These are phyloP conservation scores for Vicia faba DNA, from an alignment of 306 rosid species.

Conservation along the genomic window DNA sequence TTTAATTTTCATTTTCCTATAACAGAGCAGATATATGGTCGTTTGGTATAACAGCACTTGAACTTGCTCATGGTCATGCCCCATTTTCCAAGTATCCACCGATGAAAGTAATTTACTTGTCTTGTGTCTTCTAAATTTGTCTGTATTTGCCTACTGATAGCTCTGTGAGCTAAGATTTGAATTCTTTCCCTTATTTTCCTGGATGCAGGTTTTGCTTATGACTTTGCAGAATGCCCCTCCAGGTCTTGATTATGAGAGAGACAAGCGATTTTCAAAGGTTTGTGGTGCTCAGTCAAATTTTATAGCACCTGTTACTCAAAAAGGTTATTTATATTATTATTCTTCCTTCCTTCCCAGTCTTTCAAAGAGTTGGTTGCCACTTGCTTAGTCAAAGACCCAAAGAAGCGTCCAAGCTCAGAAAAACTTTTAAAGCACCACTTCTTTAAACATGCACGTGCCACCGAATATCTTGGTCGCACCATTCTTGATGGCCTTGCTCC, in stretches of 20 bases:
- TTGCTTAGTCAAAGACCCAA: constrained; percentile 98
- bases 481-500: constrained; percentile 84
- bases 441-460: constrained; percentile 75
- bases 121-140: constrained; percentile 35
- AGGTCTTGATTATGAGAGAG: constrained; percentile 97
- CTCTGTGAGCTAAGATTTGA: constrained; percentile 29
- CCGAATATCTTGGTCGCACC: constrained; percentile 64
- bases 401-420: constrained; percentile 91
- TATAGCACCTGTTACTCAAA: constrained; percentile 22
- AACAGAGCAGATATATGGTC: constrained; percentile 99
- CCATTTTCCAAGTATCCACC: constrained; percentile 99
- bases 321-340: constrained; percentile 37
- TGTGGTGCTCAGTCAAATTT: constrained; percentile 45
- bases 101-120: constrained; percentile 74
- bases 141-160: constrained; percentile 21
- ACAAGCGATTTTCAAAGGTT: constrained; percentile 95
- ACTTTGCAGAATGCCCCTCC: constrained; percentile 98
- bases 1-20: constrained; percentile 30
- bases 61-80: constrained; percentile 99
- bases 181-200: constrained; percentile 24
- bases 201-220: constrained; percentile 91
- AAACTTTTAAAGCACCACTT: constrained; percentile 89
- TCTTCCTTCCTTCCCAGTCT: constrained; percentile 58
- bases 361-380: constrained; percentile 89
- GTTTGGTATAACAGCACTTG: constrained; percentile 98